These are phyloP conservation scores for Zygotorulaspora chibaensis DNA, from an alignment of 805 yeast species.

Conservation along the genomic window DNA sequence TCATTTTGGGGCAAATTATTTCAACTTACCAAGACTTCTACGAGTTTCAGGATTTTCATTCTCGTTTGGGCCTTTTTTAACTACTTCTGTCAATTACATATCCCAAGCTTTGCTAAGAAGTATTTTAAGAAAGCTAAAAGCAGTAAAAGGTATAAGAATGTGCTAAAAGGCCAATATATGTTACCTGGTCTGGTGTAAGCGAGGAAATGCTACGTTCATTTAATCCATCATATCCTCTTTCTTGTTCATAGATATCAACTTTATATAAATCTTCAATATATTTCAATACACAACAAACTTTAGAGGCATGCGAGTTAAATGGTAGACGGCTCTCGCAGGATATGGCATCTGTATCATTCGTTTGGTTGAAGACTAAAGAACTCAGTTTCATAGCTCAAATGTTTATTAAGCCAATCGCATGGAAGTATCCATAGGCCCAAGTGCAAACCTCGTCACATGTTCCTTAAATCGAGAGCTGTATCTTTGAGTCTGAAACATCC, in stretches of 20 bases:
- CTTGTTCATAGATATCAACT: neutral
- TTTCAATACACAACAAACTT: no score
- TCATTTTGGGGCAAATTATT: constrained; percentile 61
- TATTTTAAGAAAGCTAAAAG: constrained; percentile 37
- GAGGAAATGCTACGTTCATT: neutral
- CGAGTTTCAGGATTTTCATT: constrained; percentile 49
- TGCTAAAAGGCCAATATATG: constrained; percentile 16
- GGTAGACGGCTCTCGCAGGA: no score
- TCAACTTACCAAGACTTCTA: constrained; percentile 65
- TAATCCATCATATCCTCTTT: no score
- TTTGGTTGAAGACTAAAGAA: no score
- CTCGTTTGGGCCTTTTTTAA: constrained; percentile 46
- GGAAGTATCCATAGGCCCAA: no score
- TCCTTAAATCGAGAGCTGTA: no score
- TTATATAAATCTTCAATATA: neutral
- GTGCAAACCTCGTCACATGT: no score
- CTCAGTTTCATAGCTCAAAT: no score
- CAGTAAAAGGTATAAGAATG: constrained; percentile 37
- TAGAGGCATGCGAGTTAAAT: no score
- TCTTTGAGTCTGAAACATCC: no score
- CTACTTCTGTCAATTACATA: constrained; percentile 36
- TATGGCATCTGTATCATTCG: no score
- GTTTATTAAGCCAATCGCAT: no score
- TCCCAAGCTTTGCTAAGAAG: constrained; percentile 35
- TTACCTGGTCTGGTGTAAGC: neutral